Conservation (phyloP, 441 rosid genomes). For the Erodium chrysanthum region DNA sequence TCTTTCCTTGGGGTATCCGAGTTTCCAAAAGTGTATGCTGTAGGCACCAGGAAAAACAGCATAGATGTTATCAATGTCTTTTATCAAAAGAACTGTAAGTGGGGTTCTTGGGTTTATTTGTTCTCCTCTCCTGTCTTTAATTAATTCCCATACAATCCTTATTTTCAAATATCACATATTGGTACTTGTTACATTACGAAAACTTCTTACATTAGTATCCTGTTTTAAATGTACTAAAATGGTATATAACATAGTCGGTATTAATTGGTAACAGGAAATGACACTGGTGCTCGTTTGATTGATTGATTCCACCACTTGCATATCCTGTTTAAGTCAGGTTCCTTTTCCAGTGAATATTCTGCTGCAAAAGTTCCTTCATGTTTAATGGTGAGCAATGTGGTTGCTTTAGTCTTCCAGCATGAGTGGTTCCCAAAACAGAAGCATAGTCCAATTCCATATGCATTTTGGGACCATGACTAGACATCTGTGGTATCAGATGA, state of each 20-base stretch:
- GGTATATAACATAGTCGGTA: slow-evolving; percentile 2
- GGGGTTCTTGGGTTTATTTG: background rate
- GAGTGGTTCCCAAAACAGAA: slow-evolving; percentile 23
- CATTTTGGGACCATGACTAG: slow-evolving; percentile 17
- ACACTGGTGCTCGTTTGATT: slow-evolving; percentile 11
- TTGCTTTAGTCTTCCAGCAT: slow-evolving; percentile 15
- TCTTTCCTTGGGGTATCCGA: slow-evolving; percentile 12
- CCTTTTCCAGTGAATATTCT: slow-evolving; percentile 21
- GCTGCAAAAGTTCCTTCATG: slow-evolving; percentile 14
- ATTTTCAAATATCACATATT: slow-evolving; percentile 5
- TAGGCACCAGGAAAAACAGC: slow-evolving; percentile 15
- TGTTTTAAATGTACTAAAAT: background rate
- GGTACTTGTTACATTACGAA: background rate
- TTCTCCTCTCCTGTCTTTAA: background rate
- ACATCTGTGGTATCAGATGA: slow-evolving; percentile 1
- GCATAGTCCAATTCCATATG: slow-evolving; percentile 17
- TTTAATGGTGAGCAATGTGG: slow-evolving; percentile 18
- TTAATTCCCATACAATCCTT: background rate
- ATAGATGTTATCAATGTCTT: slow-evolving; percentile 7
- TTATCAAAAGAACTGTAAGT: background rate
- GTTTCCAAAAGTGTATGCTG: slow-evolving; percentile 15
- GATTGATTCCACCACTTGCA: slow-evolving; percentile 18
- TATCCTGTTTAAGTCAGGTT: slow-evolving; percentile 12
- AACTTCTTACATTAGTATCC: background rate
- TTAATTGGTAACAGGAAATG: background rate